Base-by-base conservation (phyloP, 2,329 filamentous ascomycete genomes). In the Colletotrichum echinochloae region DNA sequence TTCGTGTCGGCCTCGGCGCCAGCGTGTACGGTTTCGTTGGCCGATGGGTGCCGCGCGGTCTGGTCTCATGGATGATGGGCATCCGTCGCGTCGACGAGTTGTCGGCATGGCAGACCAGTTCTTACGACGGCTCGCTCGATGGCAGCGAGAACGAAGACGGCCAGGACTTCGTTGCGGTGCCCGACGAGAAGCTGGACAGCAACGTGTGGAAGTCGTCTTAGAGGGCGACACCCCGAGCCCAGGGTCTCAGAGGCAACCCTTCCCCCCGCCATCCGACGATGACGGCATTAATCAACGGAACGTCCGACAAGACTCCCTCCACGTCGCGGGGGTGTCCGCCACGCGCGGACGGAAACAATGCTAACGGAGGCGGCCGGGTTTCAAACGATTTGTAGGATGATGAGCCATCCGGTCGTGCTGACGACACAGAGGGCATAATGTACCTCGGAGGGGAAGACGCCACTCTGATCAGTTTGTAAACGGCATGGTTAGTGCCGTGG, bases 61-160 rank as follows among this genome's bases (percentile, higher is more conserved):
- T 98, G 20, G 92, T 98, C n/a, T 91, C 90, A 1, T 96, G 94
- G 92, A 97, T 98, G 92, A 92, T 98, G 89, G 94, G 94, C 14
- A 88, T 95, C 68, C 85, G 90, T 71, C 84, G 83, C 66, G 89
- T 91, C 20, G 85, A 89, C 64, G 84, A 89, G 78, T 80, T 90
- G 56, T 85, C 84, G 59, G 79, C 83, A 2, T 89, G 86, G 86
- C 86, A 88, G 77, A 81, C 82, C 20, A 82, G 78, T 73, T 81
- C 80, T 6, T 79, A 79, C 55, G 80, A 81, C 52, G 70, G 73
- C 11, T 78, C 81, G 30, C 74, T 74, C 23, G 79, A 79, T 16
- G 80, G 79, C 26, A 82, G 80, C 60, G 81, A 81, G 20, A 78
- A 78, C 60, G 76, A 77, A 70, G 72, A 83, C 70, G 80, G 79